Conservation (phyloP, 2,329 filamentous ascomycete species). For the Tolypocladium cylindrosporum region DNA sequence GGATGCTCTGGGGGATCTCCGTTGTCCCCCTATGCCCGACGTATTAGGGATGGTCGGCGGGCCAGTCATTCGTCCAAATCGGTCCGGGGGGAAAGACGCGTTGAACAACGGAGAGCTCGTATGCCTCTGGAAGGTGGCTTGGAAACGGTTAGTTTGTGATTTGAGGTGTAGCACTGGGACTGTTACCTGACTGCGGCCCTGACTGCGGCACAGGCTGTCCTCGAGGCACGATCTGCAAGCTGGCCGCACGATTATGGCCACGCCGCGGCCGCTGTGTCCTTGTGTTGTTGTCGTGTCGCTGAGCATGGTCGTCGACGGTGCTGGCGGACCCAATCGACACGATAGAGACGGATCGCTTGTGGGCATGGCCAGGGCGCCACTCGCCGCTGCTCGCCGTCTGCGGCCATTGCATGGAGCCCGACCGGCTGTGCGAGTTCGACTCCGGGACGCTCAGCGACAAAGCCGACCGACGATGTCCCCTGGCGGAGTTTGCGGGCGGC, state of each 20-base stretch:
- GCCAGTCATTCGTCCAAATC: constrained; percentile 30
- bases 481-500: constrained; percentile 26
- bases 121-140: constrained; percentile 30
- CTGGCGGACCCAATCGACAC: constrained; percentile 60
- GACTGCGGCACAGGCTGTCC: constrained; percentile 32
- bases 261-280: constrained; percentile 42
- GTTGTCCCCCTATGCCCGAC: constrained; percentile 24
- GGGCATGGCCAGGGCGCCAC: constrained; percentile 39
- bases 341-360: constrained; percentile 72
- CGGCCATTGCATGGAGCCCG: constrained; percentile 38
- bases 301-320: constrained; percentile 35
- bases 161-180: background rate
- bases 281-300: constrained; percentile 29
- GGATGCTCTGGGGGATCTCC: constrained; percentile 29
- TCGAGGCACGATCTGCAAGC: constrained; percentile 56
- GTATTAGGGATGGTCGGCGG: constrained; percentile 35
- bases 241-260: constrained; percentile 69
- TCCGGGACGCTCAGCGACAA: constrained; percentile 52
- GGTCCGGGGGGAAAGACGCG: constrained; percentile 43
- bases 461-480: constrained; percentile 54
- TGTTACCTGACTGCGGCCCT: constrained; percentile 29
- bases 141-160: constrained; percentile 1
- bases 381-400: constrained; percentile 19
- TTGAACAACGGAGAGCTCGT: constrained; percentile 43
- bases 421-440: constrained; percentile 31